Evolutionary conservation across 345 rosid genomes (phyloP).

Genomic region (Zanthoxylum bungeanum): DNA sequence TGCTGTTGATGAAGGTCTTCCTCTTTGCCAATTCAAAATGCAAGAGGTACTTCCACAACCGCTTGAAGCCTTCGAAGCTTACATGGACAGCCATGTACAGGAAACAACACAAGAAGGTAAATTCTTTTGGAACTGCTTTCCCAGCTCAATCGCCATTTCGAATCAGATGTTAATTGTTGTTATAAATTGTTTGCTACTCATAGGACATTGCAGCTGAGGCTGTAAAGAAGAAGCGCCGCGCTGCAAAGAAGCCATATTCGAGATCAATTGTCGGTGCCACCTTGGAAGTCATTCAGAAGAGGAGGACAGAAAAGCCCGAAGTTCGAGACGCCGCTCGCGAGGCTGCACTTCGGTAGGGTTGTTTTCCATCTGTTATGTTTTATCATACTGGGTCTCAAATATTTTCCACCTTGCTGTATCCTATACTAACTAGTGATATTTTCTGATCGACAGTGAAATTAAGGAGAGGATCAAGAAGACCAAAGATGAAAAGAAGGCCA

Average conservation of each 20-base stretch:
- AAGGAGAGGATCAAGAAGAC: too few species aligned
- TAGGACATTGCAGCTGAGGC: too few species aligned
- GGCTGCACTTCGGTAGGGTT: conserved; percentile 52
- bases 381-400: neutral
- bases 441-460: conserved; percentile 45
- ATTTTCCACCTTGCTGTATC: neutral
- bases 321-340: conserved; percentile 66
- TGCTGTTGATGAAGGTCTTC: conserved; percentile 51
- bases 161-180: neutral
- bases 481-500: too few species aligned
- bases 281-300: conserved; percentile 69
- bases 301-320: conserved; percentile 62
- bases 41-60: conserved; percentile 90
- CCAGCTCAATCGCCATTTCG: too few species aligned
- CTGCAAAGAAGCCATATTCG: too few species aligned
- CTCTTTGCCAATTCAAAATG: conserved; percentile 85
- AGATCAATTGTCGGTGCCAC: too few species aligned
- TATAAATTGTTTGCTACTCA: neutral
- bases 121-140: too few species aligned
- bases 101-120: conserved; percentile 79
- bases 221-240: too few species aligned
- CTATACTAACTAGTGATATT: neutral
- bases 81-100: too few species aligned
- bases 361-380: too few species aligned
- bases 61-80: too few species aligned